Base-by-base conservation (phyloP, 164 flowering plant genomes). In the Protea cynaroides region DNA sequence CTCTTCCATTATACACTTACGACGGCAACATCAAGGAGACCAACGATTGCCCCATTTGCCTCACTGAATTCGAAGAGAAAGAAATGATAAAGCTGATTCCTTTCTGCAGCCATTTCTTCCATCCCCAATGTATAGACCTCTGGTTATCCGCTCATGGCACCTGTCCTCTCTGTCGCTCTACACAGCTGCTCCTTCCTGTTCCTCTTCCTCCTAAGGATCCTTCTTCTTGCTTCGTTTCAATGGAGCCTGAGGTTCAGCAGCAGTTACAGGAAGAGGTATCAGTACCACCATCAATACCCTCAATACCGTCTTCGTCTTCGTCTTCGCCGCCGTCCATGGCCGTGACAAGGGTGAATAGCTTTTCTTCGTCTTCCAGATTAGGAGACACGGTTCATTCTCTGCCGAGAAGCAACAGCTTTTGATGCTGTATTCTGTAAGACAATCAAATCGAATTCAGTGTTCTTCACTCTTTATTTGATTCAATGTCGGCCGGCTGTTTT, bases 91-190 rank as follows among this genome's bases (percentile, higher is more conserved):
- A 83, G 63, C 25, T 73, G 67, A 70, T 87, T 13, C 88, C 89
- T 0, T 36, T 14, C 0, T 89, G 90, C 50, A 25, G 68, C 17
- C 92, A 89, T 70, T 74, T 81, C 70, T 89, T 82, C 65, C 96
- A 86, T 53, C 76, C 79, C 0, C 49, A n/a, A 18, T 89, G 92
- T 69, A 79, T 86, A 12, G 89, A 87, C 70, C 76, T 56, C 68
- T 89, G 96, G 96, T 76, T 86, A 0, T 7, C 46, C 0, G 54
- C 76, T 34, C 85, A 79, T 74, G 75, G 68, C 72, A 69, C 89
- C 13, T 89, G 96, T 38, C 92, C 96, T 5, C 71, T 87, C 14
- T 89, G 96, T 68, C 74, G 89, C 19, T 62, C 81, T 7, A 70
- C 72, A 8, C 63, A 58, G 65, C 24, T 80, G 5, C 4, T 29